Percentiles rank a stretch among this genome's conserved stretches.
phyloP scores from a whole-genome alignment of 1,284 basidiomycete genomes.

The Rhodotorula glutinis region DNA sequence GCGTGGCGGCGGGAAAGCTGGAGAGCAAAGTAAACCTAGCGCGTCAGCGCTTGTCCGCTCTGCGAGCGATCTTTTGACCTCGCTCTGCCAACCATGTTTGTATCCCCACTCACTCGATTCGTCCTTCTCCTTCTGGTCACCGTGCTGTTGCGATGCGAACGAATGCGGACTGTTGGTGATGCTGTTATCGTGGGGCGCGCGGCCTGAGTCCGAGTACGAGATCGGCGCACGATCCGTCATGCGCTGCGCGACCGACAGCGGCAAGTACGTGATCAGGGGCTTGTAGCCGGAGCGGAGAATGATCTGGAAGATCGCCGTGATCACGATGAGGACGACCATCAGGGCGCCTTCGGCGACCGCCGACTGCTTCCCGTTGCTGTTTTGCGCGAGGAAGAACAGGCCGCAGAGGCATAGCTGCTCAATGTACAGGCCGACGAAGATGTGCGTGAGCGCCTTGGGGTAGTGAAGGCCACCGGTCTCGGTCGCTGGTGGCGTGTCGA shows the following conservation, averaged over 20 bases:
- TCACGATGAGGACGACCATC: constrained; percentile 75
- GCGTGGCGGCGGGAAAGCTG: constrained; percentile 75
- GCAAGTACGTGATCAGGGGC: constrained; percentile 60
- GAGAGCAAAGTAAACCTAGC: constrained; percentile 49
- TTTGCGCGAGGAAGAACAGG: constrained; percentile 77
- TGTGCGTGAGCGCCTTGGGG: constrained; percentile 85
- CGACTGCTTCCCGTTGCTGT: constrained; percentile 56
- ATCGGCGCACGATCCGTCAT: constrained; percentile 47
- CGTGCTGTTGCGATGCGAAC: constrained; percentile 18
- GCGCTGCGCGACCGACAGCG: constrained; percentile 37
- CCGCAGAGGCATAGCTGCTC: constrained; percentile 70
- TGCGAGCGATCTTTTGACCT: too few species aligned
- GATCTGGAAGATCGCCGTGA: constrained; percentile 57
- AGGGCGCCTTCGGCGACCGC: constrained; percentile 71
- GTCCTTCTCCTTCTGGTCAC: constrained; percentile 41
- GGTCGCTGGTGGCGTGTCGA: constrained; percentile 63
- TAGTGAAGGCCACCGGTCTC: constrained; percentile 96
- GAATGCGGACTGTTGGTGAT: neutral
- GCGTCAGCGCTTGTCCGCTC: constrained; percentile 16
- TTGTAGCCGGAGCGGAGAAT: constrained; percentile 50
- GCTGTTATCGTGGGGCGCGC: neutral
- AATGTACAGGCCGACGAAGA: constrained; percentile 83
- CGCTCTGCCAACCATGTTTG: too few species aligned
- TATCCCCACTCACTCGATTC: constrained; percentile 16
- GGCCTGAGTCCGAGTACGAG: constrained; percentile 53